Conservation (phyloP, 1,284 basidiomycete species). For the Heterobasidion annosum region DNA sequence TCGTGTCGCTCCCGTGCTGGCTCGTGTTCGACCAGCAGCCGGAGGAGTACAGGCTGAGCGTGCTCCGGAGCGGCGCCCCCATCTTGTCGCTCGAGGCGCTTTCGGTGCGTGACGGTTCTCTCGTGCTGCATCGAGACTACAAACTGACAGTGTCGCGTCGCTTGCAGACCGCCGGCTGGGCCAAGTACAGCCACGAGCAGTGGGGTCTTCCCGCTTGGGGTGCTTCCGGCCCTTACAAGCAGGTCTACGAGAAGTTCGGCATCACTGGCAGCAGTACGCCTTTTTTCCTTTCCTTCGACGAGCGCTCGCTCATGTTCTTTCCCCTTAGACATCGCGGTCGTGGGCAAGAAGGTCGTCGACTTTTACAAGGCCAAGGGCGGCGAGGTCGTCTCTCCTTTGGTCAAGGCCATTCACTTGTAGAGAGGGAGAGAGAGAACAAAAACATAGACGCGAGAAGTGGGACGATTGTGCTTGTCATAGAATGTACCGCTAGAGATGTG, state of each 20-base stretch:
- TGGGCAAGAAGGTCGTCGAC: slow-evolving; percentile 79
- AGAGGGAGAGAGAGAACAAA: background rate
- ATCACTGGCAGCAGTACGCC: slow-evolving; percentile 70
- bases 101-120: slow-evolving; percentile 31
- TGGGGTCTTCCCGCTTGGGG: slow-evolving; percentile 79
- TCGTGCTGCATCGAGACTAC: background rate
- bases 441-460: background rate
- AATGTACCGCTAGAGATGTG: background rate
- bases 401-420: slow-evolving; percentile 48
- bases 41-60: slow-evolving; percentile 73
- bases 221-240: slow-evolving; percentile 82
- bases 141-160: background rate
- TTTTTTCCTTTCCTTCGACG: slow-evolving; percentile 2
- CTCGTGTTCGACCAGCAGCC: slow-evolving; percentile 83
- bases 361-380: slow-evolving; percentile 82
- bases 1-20: slow-evolving; percentile 89
- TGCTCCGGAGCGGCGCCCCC: slow-evolving; percentile 83
- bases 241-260: slow-evolving; percentile 87
- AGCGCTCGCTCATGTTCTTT: slow-evolving; percentile 8
- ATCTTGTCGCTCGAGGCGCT: slow-evolving; percentile 87
- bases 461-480: background rate
- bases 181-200: slow-evolving; percentile 85
- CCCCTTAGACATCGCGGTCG: slow-evolving; percentile 58
- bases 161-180: slow-evolving; percentile 69
- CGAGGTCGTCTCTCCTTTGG: slow-evolving; percentile 71